A percentile compares a stretch with the other conserved stretches of the same genome.
Conservation (phyloP, 495 filamentous ascomycete genomes). For the Umbilicaria muhlenbergii region DNA sequence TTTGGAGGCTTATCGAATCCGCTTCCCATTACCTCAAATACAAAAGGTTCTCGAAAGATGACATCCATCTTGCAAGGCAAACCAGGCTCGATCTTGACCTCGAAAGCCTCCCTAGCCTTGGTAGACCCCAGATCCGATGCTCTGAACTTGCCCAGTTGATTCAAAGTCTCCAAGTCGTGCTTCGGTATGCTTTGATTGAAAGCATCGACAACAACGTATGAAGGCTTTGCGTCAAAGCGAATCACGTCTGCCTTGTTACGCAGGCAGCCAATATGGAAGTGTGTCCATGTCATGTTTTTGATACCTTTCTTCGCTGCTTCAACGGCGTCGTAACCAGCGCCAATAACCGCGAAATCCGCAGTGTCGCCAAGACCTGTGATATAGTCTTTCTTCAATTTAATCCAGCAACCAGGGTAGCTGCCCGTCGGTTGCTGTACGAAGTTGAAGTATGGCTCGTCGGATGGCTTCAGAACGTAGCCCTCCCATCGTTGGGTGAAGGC, state of each 20-base stretch:
- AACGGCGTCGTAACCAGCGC: constrained; percentile 46
- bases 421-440: constrained; percentile 20
- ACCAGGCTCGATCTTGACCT: neutral
- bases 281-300: constrained; percentile 49
- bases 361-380: constrained; percentile 67
- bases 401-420: constrained; percentile 35
- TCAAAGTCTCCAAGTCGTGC: constrained; percentile 33
- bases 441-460: constrained; percentile 62
- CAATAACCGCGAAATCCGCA: constrained; percentile 65
- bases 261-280: constrained; percentile 66
- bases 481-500: constrained; percentile 53
- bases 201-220: constrained; percentile 47
- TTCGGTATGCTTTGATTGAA: constrained; percentile 35
- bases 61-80: constrained; percentile 21
- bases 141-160: constrained; percentile 31
- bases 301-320: constrained; percentile 34
- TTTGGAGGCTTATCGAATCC: constrained; percentile 48
- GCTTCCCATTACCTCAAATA: constrained; percentile 47
- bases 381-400: constrained; percentile 88
- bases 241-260: constrained; percentile 51
- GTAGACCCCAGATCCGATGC: constrained; percentile 10
- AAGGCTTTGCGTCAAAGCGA: constrained; percentile 34
- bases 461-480: constrained; percentile 64
- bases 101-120: constrained; percentile 3
- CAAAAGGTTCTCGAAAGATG: constrained; percentile 44